Conservation (phyloP, 345 rosid genomes). For the Excoecaria agallocha region DNA sequence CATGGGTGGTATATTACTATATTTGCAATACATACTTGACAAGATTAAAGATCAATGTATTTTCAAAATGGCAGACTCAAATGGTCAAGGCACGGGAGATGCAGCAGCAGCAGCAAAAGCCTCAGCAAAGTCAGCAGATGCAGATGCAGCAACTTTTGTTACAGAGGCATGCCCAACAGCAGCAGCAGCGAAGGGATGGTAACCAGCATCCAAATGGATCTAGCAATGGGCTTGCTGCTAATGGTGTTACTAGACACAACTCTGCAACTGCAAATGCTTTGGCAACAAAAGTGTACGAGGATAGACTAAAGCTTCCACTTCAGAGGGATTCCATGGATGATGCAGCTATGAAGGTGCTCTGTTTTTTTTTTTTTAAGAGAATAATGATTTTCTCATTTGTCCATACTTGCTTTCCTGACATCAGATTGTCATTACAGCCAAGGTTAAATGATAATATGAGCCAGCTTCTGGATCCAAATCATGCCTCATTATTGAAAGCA, state of each 20-base stretch:
- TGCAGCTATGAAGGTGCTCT: slow-evolving; percentile 44
- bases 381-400: slow-evolving; percentile 3
- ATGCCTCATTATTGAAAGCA: slow-evolving; percentile 44
- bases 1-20: background rate
- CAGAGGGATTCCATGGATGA: slow-evolving; percentile 49
- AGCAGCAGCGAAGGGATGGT: slow-evolving; percentile 41
- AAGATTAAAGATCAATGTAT: slow-evolving; percentile 11
- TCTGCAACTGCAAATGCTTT: slow-evolving; percentile 39
- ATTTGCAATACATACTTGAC: background rate
- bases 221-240: slow-evolving; percentile 25
- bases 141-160: slow-evolving; percentile 20
- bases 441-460: slow-evolving; percentile 40
- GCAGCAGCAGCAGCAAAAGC: slow-evolving; percentile 16
- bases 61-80: slow-evolving; percentile 43
- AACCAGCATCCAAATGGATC: slow-evolving; percentile 32
- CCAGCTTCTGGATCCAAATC: slow-evolving; percentile 50
- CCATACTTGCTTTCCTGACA: slow-evolving; percentile 16
- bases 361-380: background rate
- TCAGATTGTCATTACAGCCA: slow-evolving; percentile 35
- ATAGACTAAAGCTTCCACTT: slow-evolving; percentile 48
- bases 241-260: slow-evolving; percentile 39
- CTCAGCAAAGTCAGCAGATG: slow-evolving; percentile 19
- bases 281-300: slow-evolving; percentile 52
- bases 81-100: slow-evolving; percentile 41
- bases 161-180: slow-evolving; percentile 28